Evolutionary conservation across 495 filamentous ascomycete genomes (phyloP), one percentile per base, ranked within the genome.

Genomic region (Penicillium fimorum): DNA sequence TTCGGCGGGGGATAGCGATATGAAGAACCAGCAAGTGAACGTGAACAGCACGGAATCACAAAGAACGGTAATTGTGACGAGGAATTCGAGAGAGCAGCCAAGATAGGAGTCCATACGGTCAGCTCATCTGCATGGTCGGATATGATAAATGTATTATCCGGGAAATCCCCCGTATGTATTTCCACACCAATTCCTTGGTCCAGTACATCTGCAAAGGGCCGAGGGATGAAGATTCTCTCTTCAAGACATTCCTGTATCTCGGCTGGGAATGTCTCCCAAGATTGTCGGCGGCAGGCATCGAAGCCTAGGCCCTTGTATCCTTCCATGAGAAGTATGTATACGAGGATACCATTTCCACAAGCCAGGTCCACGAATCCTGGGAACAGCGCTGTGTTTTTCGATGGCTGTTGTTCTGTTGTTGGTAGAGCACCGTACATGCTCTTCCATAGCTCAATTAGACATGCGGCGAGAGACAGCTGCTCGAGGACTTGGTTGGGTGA

Each of bases 121-220:
- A 98, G 78, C 71, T 98, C 91, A 67, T 98, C 94, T 20, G 94
- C 91, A 66, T 97, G 94, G 64, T 97, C 97, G 42, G 91, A 93
- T 57, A 98, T 91, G 51, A 98, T 88, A 63, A 98, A 98, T 0
- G 91, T 96, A 29, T 85, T 84, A 29, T 71, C 64, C 1, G 82
- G 81, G 66, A 96, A 96, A 37, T 77, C 63, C 43, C 92, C 94
- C 32, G 88, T 76, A 59, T 93, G 87, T 37, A 82, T 78, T 27
- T 65, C 60, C 22, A 66, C 42, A 3, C 62, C 67, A 6, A 74
- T 38, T 33, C 66, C 53, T 11, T 49, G 38, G 0, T 35, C 55
- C 5, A 67, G 17, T 4, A 51, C 64, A 58, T 74, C 69, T 3
- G 63, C 52, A 44, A 87, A 76, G 3, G 83, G 75, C 49, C 76